A percentile compares a stretch with the other conserved stretches of the same genome.
Conservation (phyloP, 306 rosid genomes). For the Alnus glutinosa region DNA sequence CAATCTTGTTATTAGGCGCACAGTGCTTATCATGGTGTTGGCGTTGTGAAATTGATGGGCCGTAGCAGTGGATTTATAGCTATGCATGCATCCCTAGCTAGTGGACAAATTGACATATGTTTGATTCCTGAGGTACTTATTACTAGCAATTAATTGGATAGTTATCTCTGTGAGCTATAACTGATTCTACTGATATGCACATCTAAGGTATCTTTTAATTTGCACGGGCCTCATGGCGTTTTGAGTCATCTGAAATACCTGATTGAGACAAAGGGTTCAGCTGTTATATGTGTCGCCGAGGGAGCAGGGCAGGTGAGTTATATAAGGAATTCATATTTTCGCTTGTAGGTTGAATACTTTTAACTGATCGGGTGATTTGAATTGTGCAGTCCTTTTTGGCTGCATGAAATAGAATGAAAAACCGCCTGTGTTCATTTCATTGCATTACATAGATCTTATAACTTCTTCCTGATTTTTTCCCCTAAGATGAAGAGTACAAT, state of each 20-base stretch:
- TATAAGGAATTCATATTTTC: not conserved
- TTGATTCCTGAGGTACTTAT: conserved; percentile 90
- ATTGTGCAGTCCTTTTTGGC: not conserved
- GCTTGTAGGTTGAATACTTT: not conserved
- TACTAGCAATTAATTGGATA: conserved; percentile 11
- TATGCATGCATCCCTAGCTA: conserved; percentile 93
- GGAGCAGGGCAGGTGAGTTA: conserved; percentile 96
- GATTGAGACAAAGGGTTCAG: conserved; percentile 90
- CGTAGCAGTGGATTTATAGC: conserved; percentile 99
- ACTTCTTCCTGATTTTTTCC: not conserved
- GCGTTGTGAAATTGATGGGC: conserved; percentile 96
- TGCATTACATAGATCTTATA: not conserved
- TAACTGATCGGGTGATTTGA: not conserved
- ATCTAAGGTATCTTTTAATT: conserved; percentile 67
- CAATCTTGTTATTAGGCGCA: conserved; percentile 68
- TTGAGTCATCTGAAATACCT: conserved; percentile 82
- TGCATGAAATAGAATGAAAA: not conserved
- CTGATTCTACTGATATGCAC: conserved; percentile 33
- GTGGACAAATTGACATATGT: conserved; percentile 95
- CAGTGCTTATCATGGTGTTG: conserved; percentile 97
- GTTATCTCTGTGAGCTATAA: conserved; percentile 9
- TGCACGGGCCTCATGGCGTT: conserved; percentile 89
- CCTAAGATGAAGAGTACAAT: not conserved
- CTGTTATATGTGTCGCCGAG: conserved; percentile 90
- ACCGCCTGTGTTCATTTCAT: not conserved